A percentile compares a stretch with the other conserved stretches of the same genome.
Evolutionary conservation across 2,329 filamentous ascomycete species (phyloP).

Genomic region (Monilinia polystroma): DNA sequence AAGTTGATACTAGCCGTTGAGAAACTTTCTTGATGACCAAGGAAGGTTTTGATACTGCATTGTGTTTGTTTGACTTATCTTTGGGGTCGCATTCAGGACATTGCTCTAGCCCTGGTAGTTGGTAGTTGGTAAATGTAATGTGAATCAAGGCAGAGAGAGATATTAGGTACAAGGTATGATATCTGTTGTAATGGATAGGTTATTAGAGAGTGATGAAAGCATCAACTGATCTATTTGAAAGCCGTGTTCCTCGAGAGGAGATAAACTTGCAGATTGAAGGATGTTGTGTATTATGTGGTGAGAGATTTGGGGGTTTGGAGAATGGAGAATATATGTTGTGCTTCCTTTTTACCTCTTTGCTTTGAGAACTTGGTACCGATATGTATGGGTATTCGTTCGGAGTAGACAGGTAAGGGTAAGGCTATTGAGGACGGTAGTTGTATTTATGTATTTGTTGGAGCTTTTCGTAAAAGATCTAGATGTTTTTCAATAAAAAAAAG

Average conservation of each 20-base stretch:
- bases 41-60: constrained; percentile 39
- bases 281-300: constrained; percentile 3
- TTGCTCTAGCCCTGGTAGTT: constrained; percentile 34
- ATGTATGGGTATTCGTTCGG: not conserved
- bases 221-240: constrained; percentile 23
- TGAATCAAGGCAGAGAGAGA: constrained; percentile 14
- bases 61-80: constrained; percentile 32
- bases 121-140: not conserved
- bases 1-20: constrained; percentile 36
- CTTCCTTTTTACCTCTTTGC: too few relatives aligned
- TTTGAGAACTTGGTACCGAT: not conserved
- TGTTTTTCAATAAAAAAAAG: too few relatives aligned
- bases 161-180: not conserved
- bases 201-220: constrained; percentile 17
- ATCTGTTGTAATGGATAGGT: constrained; percentile 8
- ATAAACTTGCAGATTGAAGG: constrained; percentile 20
- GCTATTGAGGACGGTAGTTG: too few relatives aligned
- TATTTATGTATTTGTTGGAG: too few relatives aligned
- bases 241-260: constrained; percentile 21
- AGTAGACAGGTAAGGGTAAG: too few relatives aligned
- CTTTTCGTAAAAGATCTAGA: too few relatives aligned
- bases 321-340: too few relatives aligned
- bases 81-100: constrained; percentile 35
- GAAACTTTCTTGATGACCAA: constrained; percentile 39
- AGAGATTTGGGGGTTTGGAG: not conserved